Percentiles rank a stretch among this genome's conserved stretches.
phyloP scores from a whole-genome alignment of 257 asterid species.

The Solanum gandarillasii region DNA sequence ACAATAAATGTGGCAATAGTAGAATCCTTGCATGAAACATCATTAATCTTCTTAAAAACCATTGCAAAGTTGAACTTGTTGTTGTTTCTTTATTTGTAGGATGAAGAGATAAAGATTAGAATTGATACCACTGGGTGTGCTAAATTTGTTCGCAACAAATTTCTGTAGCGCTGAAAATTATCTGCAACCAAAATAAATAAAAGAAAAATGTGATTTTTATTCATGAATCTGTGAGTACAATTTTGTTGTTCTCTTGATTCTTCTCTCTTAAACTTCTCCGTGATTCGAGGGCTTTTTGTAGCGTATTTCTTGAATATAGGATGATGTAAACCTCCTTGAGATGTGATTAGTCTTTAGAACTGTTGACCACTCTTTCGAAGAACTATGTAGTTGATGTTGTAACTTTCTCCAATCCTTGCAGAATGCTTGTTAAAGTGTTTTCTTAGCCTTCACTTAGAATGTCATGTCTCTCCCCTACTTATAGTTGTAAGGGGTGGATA shows the following conservation, averaged over 20 bases:
- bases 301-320: too few relatives aligned
- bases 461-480: too few relatives aligned
- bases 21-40: not conserved
- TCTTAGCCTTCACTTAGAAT: too few relatives aligned
- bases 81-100: not conserved
- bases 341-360: too few relatives aligned
- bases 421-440: too few relatives aligned
- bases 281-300: not conserved
- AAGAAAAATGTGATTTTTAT: too few relatives aligned
- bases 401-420: too few relatives aligned
- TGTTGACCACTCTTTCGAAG: too few relatives aligned
- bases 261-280: not conserved
- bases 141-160: not conserved
- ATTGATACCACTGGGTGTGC: not conserved
- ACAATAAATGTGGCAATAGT: too few relatives aligned
- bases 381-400: too few relatives aligned
- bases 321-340: too few relatives aligned
- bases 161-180: not conserved
- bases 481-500: too few relatives aligned
- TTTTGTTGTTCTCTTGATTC: not conserved
- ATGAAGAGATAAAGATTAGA: not conserved
- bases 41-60: not conserved
- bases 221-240: not conserved
- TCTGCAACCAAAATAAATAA: not conserved
- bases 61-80: not conserved